Percentiles rank a stretch among this genome's conserved stretches.
Conservation (phyloP, 257 asterid genomes). For the Phtheirospermum japonicum region DNA sequence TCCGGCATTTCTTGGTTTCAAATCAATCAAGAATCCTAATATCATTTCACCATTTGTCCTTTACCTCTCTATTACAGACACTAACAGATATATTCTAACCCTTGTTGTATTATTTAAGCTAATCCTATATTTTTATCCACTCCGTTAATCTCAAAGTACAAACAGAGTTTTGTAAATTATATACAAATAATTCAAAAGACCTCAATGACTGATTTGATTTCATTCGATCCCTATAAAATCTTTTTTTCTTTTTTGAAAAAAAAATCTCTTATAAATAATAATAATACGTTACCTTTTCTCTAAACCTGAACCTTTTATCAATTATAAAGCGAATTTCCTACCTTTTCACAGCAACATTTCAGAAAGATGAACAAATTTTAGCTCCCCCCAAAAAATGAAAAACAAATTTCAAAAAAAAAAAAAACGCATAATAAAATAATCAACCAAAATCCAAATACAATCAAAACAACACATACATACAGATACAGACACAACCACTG, state of each 20-base stretch:
- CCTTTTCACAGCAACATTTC: slow-evolving; percentile 21
- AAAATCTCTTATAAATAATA: too few relatives aligned
- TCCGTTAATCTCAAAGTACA: slow-evolving; percentile 12
- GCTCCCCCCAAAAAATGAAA: background rate
- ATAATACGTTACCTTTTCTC: too few relatives aligned
- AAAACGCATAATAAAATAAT: background rate
- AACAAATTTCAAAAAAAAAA: too few relatives aligned
- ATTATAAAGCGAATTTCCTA: background rate
- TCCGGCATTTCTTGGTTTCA: too few relatives aligned
- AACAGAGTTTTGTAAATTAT: too few relatives aligned
- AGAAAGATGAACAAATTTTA: slow-evolving; percentile 15
- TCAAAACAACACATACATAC: too few relatives aligned
- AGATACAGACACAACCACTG: too few relatives aligned
- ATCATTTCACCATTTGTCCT: too few relatives aligned
- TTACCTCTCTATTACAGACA: too few relatives aligned
- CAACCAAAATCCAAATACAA: background rate
- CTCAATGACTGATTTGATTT: slow-evolving; percentile 17
- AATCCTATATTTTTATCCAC: background rate
- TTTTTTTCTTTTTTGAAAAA: too few relatives aligned
- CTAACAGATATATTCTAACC: slow-evolving; percentile 24
- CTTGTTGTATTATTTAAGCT: background rate
- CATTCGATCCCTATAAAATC: slow-evolving; percentile 22
- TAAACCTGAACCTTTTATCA: too few relatives aligned
- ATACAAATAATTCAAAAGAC: slow-evolving; percentile 1
- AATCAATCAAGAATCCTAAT: too few relatives aligned